A percentile compares a stretch with the other conserved stretches of the same genome.
These are phyloP conservation scores for Lenwebbia sp. DNA, from an alignment of 345 rosid species.

Conservation along the genomic window DNA sequence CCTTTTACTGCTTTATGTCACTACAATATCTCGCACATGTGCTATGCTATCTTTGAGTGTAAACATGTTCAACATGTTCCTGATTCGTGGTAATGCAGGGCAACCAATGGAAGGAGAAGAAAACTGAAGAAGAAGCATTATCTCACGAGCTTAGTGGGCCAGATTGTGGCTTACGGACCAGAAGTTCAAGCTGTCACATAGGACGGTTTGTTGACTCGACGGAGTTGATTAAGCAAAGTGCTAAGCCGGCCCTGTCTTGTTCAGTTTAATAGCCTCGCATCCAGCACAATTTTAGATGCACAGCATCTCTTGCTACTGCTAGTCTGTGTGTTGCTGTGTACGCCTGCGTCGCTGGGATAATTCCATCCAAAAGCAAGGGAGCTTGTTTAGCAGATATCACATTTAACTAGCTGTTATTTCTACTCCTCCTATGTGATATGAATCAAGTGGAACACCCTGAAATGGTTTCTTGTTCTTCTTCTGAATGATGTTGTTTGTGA, in stretches of 20 bases:
- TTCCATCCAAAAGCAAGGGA: neutral
- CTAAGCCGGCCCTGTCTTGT: neutral
- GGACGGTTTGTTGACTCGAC: neutral
- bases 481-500: neutral
- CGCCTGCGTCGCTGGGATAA: neutral
- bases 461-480: neutral
- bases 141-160: conserved; percentile 16
- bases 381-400: neutral
- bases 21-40: neutral
- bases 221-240: neutral
- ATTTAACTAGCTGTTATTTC: neutral
- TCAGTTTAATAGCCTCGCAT: neutral
- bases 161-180: neutral
- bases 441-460: neutral
- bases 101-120: conserved; percentile 41
- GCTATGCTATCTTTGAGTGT: neutral
- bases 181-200: neutral
- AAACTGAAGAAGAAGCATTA: conserved; percentile 51
- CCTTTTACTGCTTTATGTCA: neutral
- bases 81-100: conserved; percentile 26
- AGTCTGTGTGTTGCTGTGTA: neutral
- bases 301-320: neutral
- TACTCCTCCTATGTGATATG: neutral
- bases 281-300: neutral
- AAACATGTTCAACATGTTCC: neutral